phyloP scores from a whole-genome alignment of 108 stramenopile genomes.

The Conticribra guillardii region DNA sequence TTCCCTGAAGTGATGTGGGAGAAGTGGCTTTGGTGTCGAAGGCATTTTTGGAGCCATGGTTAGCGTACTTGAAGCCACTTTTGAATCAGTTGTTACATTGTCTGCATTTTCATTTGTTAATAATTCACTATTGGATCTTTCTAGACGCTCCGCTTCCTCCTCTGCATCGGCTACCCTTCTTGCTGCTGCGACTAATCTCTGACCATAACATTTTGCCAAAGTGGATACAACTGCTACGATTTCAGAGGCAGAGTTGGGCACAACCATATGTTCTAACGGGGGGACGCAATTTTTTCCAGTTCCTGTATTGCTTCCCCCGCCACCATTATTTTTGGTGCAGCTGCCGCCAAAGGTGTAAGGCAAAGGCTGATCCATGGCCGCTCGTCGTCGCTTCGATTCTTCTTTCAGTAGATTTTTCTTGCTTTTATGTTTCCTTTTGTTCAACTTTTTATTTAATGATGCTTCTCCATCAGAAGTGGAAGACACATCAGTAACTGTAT shows the following conservation, averaged over 20 bases:
- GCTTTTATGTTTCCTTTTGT: conserved; percentile 31
- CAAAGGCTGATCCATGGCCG: conserved; percentile 44
- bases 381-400: conserved; percentile 43
- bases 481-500: conserved; percentile 17
- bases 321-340: background rate
- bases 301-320: background rate
- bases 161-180: conserved; percentile 50
- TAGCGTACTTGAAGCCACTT: too few species aligned
- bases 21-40: conserved; percentile 31
- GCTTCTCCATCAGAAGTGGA: conserved; percentile 10
- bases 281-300: conserved; percentile 2
- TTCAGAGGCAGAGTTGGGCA: conserved; percentile 68
- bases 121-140: background rate
- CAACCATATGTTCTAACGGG: conserved; percentile 63
- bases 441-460: conserved; percentile 16
- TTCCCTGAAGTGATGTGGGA: conserved; percentile 59
- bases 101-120: background rate
- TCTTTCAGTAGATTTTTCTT: conserved; percentile 35
- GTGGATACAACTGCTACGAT: conserved; percentile 73
- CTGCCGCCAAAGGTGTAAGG: conserved; percentile 9
- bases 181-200: conserved; percentile 76
- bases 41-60: conserved; percentile 14
- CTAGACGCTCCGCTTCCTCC: conserved; percentile 9
- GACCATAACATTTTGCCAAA: conserved; percentile 81
- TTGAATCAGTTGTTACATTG: too few species aligned